Evolutionary conservation across 257 asterid genomes (phyloP).

Genomic region (Salvia rosmarinus): DNA sequence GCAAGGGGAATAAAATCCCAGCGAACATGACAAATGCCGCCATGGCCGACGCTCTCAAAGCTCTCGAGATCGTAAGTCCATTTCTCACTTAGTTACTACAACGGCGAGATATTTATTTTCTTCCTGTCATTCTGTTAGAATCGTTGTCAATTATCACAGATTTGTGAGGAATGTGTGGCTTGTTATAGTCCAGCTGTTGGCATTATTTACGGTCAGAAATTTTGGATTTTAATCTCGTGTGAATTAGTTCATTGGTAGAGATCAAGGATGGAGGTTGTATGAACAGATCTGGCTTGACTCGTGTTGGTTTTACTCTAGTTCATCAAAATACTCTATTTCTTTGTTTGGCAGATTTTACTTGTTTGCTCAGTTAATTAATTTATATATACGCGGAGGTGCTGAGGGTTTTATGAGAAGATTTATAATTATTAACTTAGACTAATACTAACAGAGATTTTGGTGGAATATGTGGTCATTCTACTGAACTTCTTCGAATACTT

Average conservation of each 20-base stretch:
- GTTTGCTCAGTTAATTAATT: neutral
- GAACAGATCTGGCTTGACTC: slow-evolving; percentile 3
- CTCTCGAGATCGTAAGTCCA: slow-evolving; percentile 62
- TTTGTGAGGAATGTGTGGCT: neutral
- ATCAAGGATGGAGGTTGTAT: neutral
- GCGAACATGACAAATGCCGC: slow-evolving; percentile 73
- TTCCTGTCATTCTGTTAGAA: neutral
- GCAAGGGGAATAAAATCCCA: slow-evolving; percentile 79
- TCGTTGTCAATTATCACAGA: neutral
- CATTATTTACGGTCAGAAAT: neutral
- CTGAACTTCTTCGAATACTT: neutral
- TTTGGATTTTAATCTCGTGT: neutral
- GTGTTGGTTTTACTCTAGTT: neutral
- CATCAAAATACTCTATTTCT: neutral
- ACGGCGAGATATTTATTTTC: neutral
- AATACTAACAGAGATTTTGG: neutral
- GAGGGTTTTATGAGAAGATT: neutral
- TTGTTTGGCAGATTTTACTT: neutral
- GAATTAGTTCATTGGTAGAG: neutral
- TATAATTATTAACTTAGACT: too few relatives aligned
- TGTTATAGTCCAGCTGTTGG: neutral
- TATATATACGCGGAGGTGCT: neutral
- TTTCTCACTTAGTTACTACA: neutral
- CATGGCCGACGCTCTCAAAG: slow-evolving; percentile 66
- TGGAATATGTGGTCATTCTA: neutral